Evolutionary conservation across 805 yeast species (phyloP), one percentile per base, ranked within the genome.

Genomic region (Metschnikowia peoriensis): DNA sequence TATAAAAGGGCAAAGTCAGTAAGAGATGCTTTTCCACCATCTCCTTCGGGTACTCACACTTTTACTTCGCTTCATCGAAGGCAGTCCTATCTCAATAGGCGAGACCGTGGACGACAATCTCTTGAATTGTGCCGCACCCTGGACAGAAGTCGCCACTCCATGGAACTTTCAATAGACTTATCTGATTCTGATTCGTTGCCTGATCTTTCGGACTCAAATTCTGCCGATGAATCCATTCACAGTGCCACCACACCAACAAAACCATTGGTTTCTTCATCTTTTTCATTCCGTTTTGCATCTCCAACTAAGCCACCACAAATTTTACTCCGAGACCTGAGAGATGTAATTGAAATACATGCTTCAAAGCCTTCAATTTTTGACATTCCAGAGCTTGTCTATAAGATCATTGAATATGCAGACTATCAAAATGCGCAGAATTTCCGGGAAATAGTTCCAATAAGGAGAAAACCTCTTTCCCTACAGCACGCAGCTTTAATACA

Each of bases 301-400:
- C 48, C 45, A 10, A 28, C 38, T n/a, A 34, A 17, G 27, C 8
- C 50, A 11, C 28, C 22, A 9, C 38, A 44, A 15, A 16, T 38
- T 14, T 12, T 22, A 7, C 35, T 27, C 8, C 15, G 22, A 7
- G 41, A 39, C 41, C 28, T 37, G 27, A 47, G 38, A 5, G 16
- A 43, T 8, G 8, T 7, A n/a, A n/a, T 14, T 28, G 9, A 39
- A 39, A 12, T 28, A 16, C 14, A 32, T 38, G 28, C 17, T 6
- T 35, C 44, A 27, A 39, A 35, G 10, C 47, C 55, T 2, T 41
- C 53, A 5, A 85, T 90, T 8, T 86, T 90, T 61, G 73, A 76
- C 47, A 83, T 86, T 37, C 96, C 97, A 0, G 97, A 90, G 66
- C 85, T 90, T 48, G 72, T 90, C 14, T 67, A 75, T 54, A 74